Evolutionary conservation across 1,284 basidiomycete genomes (phyloP), one percentile per base, ranked within the genome.

Genomic region (Sanghuangporus weigelae): DNA sequence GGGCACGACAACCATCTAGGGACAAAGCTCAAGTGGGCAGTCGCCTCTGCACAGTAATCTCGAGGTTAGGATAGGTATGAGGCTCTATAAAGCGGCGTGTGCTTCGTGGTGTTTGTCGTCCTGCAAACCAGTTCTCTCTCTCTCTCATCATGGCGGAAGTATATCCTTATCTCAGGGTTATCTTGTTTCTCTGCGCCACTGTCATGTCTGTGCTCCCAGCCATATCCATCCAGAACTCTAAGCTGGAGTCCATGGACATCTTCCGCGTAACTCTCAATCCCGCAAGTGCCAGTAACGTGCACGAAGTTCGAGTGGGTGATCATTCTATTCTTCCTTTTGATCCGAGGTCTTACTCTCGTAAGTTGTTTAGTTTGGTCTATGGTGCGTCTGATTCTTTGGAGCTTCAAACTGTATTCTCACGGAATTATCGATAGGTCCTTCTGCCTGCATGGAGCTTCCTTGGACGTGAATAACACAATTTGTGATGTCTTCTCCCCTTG

Each of bases 401-500:
- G n/a, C 12, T 19, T 26, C 7, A n/a, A 12, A 11, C 21, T 1
- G 7, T 7, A 36, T 39, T 21, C 39, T 51, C 39, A 14, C 48
- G 39, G 50, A 60, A n/a, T 7, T 26, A 10, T 16, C 38, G 14
- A n/a, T n/a, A 61, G 59, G 59, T 61, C 59, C 6, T 61, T 61
- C 35, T 61, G 59, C 26, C 26, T 61, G 21, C 59, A 55, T 35
- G 36, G 59, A 31, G 36, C 16, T 3, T 42, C 50, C 7, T 35
- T 44, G 10, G 35, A 35, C 4, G 51, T 51, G 23, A 51, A 61
- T 4, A n/a, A n/a, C 14, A 49, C 48, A 2, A 49, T 61, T 21
- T 61, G 59, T 26, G 51, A 55, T 26, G 39, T 19, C 10, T 55
- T 61, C 49, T 61, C 59, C 12, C 59, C 59, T n/a, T 61, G 59